Percentiles rank a stretch among this genome's conserved stretches.
Evolutionary conservation across 768 basidiomycete genomes (phyloP).

Genomic region (Russula vinacea): DNA sequence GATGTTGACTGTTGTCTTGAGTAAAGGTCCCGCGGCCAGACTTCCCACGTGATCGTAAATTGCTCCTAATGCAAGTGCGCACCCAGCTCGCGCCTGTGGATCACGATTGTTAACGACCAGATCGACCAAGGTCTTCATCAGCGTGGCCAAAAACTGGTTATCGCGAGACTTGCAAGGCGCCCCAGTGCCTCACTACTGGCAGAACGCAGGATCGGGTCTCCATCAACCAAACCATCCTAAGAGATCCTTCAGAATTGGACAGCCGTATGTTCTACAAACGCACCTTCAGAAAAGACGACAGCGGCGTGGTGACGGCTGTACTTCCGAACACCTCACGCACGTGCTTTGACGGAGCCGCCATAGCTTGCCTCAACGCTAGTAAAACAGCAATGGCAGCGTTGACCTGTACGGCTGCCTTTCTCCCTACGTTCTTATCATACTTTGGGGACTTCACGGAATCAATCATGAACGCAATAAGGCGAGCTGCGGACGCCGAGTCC

Average conservation of each 20-base stretch:
- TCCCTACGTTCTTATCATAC: conserved; percentile 81
- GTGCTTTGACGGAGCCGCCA: conserved; percentile 51
- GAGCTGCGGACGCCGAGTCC: conserved; percentile 55
- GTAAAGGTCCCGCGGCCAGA: conserved; percentile 87
- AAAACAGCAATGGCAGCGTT: conserved; percentile 77
- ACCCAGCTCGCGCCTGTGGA: conserved; percentile 88
- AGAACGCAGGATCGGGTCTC: conserved; percentile 70
- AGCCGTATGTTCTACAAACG: conserved; percentile 24
- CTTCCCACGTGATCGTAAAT: conserved; percentile 92
- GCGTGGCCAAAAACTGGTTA: conserved; percentile 76
- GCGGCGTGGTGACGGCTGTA: conserved; percentile 53
- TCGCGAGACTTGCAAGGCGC: conserved; percentile 80
- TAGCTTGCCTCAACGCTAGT: conserved; percentile 60
- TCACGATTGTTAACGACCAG: conserved; percentile 93
- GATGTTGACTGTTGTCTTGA: conserved; percentile 94
- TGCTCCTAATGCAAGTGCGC: conserved; percentile 86
- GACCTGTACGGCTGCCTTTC: conserved; percentile 78
- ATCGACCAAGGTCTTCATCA: conserved; percentile 88
- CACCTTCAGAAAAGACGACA: conserved; percentile 79
- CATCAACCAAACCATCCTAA: conserved; percentile 77
- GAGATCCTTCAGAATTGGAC: conserved; percentile 16
- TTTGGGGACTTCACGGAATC: conserved; percentile 70
- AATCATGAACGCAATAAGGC: conserved; percentile 55
- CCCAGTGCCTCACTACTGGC: conserved; percentile 88
- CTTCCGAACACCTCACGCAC: conserved; percentile 65